Evolutionary conservation across 495 filamentous ascomycete species (phyloP).

Genomic region (Neurospora sublineolata): DNA sequence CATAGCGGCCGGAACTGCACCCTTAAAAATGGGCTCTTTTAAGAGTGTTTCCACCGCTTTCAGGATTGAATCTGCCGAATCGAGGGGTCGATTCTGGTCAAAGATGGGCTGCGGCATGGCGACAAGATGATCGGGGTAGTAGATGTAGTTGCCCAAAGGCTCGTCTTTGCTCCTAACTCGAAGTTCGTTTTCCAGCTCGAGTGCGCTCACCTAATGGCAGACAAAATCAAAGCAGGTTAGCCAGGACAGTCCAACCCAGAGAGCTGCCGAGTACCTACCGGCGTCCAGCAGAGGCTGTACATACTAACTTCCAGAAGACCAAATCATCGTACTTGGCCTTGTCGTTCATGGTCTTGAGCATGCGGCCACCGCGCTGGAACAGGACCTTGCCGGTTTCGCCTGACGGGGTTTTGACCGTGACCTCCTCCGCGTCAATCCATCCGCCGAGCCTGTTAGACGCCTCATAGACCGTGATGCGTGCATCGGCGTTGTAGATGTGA

Average conservation of each 20-base stretch:
- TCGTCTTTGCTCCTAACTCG: conserved; percentile 31
- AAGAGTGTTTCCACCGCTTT: conserved; percentile 30
- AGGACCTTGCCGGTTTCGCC: conserved; percentile 44
- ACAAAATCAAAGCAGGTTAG: conserved; percentile 1
- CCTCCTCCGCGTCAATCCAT: conserved; percentile 62
- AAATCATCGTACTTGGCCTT: conserved; percentile 27
- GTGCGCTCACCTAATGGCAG: conserved; percentile 43
- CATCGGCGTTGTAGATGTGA: conserved; percentile 41
- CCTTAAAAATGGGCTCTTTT: conserved; percentile 54
- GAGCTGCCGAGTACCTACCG: not conserved
- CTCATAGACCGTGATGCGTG: conserved; percentile 69
- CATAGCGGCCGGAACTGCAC: conserved; percentile 31
- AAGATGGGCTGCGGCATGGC: conserved; percentile 18
- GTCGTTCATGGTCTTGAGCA: conserved; percentile 43
- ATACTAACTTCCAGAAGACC: conserved; percentile 33
- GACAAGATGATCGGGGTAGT: conserved; percentile 84
- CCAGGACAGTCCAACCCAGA: not conserved
- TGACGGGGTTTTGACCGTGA: conserved; percentile 38
- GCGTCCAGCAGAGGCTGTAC: conserved; percentile 3
- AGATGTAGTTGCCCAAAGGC: conserved; percentile 64
- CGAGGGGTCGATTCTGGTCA: not conserved
- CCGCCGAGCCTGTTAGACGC: conserved; percentile 58
- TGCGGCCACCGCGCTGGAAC: conserved; percentile 81
- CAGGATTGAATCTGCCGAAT: not conserved
- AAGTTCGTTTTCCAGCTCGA: conserved; percentile 52